Percentiles rank a stretch among this genome's conserved stretches.
Evolutionary conservation across 2,329 filamentous ascomycete genomes (phyloP).

Genomic region (Trichophyton verrucosum): DNA sequence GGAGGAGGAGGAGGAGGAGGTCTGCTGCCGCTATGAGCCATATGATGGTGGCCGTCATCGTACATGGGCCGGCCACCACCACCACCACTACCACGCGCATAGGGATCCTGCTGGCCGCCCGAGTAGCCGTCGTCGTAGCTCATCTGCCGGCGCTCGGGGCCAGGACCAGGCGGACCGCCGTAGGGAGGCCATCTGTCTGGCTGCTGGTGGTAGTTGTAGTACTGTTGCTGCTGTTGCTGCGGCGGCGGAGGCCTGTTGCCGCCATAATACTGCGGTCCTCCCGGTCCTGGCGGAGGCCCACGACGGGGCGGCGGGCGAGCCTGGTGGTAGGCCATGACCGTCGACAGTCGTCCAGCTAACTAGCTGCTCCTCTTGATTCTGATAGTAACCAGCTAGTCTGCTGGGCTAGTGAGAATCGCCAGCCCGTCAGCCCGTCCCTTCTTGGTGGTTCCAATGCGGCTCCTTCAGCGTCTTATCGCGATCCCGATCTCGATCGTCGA

Average conservation of each 20-base stretch:
- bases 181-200: not conserved
- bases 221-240: not conserved
- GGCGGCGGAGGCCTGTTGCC: not conserved
- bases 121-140: not conserved
- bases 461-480: not conserved
- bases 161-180: not conserved
- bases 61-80: not conserved
- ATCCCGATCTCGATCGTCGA: not conserved
- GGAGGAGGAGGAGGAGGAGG: slow-evolving; percentile 20
- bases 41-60: slow-evolving; percentile 9
- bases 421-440: no score
- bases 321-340: slow-evolving; percentile 1
- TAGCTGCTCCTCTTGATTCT: not conserved
- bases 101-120: not conserved
- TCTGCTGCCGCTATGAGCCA: slow-evolving; percentile 19
- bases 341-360: not conserved
- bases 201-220: not conserved
- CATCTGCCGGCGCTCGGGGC: not conserved
- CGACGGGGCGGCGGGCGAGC: not conserved
- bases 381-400: not conserved
- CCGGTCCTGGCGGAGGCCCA: not conserved
- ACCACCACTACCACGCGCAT: not conserved
- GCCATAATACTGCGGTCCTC: not conserved
- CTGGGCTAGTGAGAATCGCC: not conserved
- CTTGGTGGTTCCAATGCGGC: not conserved